phyloP scores from a whole-genome alignment of 441 rosid genomes.

The Daphne laureola region DNA sequence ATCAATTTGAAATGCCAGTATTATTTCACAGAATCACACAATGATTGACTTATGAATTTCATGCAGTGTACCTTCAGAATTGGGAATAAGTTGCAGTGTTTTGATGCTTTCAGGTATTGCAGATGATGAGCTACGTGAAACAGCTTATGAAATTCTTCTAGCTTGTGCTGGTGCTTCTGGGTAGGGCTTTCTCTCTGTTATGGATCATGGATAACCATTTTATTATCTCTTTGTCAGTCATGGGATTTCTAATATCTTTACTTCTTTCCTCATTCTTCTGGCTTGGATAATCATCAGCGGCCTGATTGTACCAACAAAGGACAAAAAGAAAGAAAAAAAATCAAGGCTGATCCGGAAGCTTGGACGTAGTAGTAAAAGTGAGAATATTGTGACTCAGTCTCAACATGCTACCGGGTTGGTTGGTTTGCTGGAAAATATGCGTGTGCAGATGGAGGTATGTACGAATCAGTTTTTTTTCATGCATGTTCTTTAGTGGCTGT shows the following conservation, averaged over 20 bases:
- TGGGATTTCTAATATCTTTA: neutral
- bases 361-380: slow-evolving; percentile 72
- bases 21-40: too few relatives aligned
- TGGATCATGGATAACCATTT: slow-evolving; percentile 4
- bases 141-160: slow-evolving; percentile 87
- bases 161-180: slow-evolving; percentile 99
- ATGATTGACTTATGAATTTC: too few relatives aligned
- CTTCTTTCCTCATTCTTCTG: slow-evolving; percentile 7
- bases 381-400: slow-evolving; percentile 45
- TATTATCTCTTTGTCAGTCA: slow-evolving; percentile 4
- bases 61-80: neutral
- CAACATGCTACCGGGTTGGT: slow-evolving; percentile 67
- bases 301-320: slow-evolving; percentile 87
- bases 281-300: slow-evolving; percentile 42
- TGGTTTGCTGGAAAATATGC: slow-evolving; percentile 84
- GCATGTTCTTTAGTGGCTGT: neutral
- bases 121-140: slow-evolving; percentile 94
- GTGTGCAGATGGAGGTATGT: slow-evolving; percentile 94
- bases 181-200: slow-evolving; percentile 31
- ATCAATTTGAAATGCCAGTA: too few relatives aligned
- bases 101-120: slow-evolving; percentile 49
- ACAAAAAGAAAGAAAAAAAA: slow-evolving; percentile 79
- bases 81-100: too few relatives aligned
- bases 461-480: neutral
- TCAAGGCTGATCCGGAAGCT: slow-evolving; percentile 92